Conservation (phyloP, 495 filamentous ascomycete species). For the Aspergillus panamensis region DNA sequence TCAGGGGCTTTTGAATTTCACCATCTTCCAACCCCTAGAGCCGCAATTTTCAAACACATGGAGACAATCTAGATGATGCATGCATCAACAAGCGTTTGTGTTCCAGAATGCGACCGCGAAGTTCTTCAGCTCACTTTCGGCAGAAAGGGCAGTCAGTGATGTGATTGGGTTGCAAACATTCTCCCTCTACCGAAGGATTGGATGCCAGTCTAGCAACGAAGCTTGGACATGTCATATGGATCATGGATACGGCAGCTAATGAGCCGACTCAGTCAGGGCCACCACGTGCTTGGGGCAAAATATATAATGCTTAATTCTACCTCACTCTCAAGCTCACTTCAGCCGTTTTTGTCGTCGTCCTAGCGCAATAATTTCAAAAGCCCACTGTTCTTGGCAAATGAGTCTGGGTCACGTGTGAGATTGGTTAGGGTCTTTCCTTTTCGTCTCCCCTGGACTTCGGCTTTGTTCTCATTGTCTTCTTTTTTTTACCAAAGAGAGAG, state of each 20-base stretch:
- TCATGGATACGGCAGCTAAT: slow-evolving; percentile 11
- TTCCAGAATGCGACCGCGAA: neutral
- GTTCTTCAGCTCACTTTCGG: slow-evolving; percentile 12
- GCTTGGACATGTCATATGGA: slow-evolving; percentile 24
- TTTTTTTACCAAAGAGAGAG: neutral
- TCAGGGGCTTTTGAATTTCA: slow-evolving; percentile 1
- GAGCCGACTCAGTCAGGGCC: slow-evolving; percentile 2
- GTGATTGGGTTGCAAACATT: slow-evolving; percentile 22
- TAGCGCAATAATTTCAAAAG: neutral
- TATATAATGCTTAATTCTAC: slow-evolving; percentile 22
- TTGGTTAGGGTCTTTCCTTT: neutral
- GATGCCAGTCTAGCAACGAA: slow-evolving; percentile 6
- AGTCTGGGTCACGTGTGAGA: slow-evolving; percentile 9
- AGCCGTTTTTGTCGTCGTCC: neutral
- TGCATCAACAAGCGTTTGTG: slow-evolving; percentile 9
- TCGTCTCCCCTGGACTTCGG: slow-evolving; percentile 10
- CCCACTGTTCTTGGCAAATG: neutral
- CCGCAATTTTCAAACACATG: slow-evolving; percentile 1
- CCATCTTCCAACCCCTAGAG: neutral
- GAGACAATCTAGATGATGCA: slow-evolving; percentile 5
- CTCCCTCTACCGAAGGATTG: slow-evolving; percentile 14
- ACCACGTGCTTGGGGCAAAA: slow-evolving; percentile 15
- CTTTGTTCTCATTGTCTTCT: slow-evolving; percentile 10
- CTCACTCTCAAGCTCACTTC: neutral
- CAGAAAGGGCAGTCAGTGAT: neutral